Percentiles rank a stretch among this genome's conserved stretches.
These are phyloP conservation scores for Creolimax fragrantissima DNA, from an alignment of 78 protist genomes.

Conservation along the genomic window DNA sequence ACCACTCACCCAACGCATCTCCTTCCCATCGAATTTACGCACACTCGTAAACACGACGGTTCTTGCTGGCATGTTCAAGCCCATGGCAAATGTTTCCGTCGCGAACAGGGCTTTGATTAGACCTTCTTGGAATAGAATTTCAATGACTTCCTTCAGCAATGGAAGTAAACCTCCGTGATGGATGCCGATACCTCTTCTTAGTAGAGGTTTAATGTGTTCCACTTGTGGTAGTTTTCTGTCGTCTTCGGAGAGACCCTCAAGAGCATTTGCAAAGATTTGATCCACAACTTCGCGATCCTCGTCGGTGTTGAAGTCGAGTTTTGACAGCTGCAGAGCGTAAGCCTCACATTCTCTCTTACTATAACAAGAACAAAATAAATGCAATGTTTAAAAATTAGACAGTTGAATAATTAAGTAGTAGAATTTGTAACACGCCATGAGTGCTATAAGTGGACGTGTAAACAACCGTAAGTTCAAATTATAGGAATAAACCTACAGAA, in stretches of 20 bases:
- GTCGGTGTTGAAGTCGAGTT: constrained; percentile 33
- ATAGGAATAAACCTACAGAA: no score
- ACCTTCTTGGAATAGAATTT: constrained; percentile 81
- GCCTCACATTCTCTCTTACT: constrained; percentile 8
- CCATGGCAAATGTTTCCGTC: constrained; percentile 99
- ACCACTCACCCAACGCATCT: constrained; percentile 22
- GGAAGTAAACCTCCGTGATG: constrained; percentile 97
- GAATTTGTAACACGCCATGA: no score
- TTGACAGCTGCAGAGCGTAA: constrained; percentile 20
- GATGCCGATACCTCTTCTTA: constrained; percentile 84
- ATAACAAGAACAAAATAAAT: no score
- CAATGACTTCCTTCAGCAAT: constrained; percentile 82
- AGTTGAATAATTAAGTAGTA: no score
- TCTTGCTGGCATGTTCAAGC: constrained; percentile 97
- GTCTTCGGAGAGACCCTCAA: constrained; percentile 51
- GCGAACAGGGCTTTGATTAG: constrained; percentile 84
- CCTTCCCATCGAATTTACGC: constrained; percentile 50
- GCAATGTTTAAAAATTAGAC: no score
- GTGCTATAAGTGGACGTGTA: no score
- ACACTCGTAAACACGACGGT: constrained; percentile 79
- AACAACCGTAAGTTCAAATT: no score
- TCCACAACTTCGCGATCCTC: constrained; percentile 55
- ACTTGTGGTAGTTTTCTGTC: constrained; percentile 29
- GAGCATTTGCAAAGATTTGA: constrained; percentile 63
- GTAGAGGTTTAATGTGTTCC: constrained; percentile 16